A percentile compares a stretch with the other conserved stretches of the same genome.
These are phyloP conservation scores for Colletotrichum kahawae DNA, from an alignment of 2,329 filamentous ascomycete genomes.

Conservation along the genomic window DNA sequence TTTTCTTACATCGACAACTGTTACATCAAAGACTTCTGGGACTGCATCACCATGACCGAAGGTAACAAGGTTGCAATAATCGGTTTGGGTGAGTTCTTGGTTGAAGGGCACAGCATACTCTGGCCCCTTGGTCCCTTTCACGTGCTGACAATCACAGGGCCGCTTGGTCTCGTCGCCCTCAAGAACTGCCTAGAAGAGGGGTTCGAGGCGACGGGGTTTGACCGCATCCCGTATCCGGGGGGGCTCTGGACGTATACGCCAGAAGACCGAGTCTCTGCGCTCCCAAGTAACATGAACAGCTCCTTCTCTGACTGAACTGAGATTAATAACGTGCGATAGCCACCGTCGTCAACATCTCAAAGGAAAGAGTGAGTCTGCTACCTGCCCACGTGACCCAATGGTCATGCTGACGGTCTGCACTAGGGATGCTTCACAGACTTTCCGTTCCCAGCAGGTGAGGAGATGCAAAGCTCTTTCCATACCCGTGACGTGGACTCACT, in stretches of 20 bases:
- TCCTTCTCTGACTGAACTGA: background rate
- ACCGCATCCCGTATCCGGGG: slow-evolving; percentile 43
- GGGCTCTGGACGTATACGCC: slow-evolving; percentile 47
- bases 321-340: slow-evolving; percentile 13
- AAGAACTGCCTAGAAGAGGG: slow-evolving; percentile 50
- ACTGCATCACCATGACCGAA: background rate
- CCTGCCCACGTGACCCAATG: background rate
- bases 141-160: slow-evolving; percentile 27
- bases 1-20: too few species aligned
- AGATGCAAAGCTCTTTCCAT: background rate
- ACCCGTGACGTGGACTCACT: background rate
- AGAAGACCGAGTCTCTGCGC: slow-evolving; percentile 40
- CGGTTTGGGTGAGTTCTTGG: slow-evolving; percentile 28
- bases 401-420: background rate
- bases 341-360: slow-evolving; percentile 35
- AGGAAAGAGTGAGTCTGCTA: slow-evolving; percentile 27
- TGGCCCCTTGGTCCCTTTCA: background rate
- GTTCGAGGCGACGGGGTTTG: slow-evolving; percentile 48
- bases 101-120: too few species aligned
- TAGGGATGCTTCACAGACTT: slow-evolving; percentile 40
- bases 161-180: slow-evolving; percentile 41
- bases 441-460: slow-evolving; percentile 29
- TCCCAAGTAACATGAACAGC: slow-evolving; percentile 27
- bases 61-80: slow-evolving; percentile 28
- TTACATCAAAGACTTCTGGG: too few species aligned